Evolutionary conservation across 2,329 filamentous ascomycete species (phyloP), one percentile per base, ranked within the genome.

Genomic region (Dendryphion nanum): DNA sequence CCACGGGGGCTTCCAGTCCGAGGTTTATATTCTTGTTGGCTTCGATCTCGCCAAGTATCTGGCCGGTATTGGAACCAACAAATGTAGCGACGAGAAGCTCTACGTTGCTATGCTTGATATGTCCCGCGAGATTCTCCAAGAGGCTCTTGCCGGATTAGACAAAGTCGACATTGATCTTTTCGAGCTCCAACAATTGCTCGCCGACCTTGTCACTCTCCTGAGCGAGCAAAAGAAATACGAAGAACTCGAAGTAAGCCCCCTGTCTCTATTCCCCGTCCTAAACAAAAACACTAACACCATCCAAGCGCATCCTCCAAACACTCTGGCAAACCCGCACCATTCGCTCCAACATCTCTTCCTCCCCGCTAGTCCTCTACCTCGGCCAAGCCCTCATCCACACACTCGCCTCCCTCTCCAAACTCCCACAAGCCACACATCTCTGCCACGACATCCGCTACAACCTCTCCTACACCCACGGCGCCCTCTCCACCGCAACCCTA

Each of bases 211-310:
- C 24, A 54, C 52, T 29, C 48, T 69, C 1, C 55, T 73, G 15
- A 69, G 68, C 32, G 63, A 67, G 37, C 65, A 71, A 41, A 48
- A 66, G 35, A 67, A 72, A 42, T 70, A 70, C 52, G 48, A 60
- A 32, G 67, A 60, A 16, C 63, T 72, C 5, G 52, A 60, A 15
- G 36, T 48, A 45, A 34, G 36, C 28, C 24, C 19, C n/a, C 36
- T 7, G 13, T 33, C 31, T 30, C 21, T 4, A 16, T 26, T 26
- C 29, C 17, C 15, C 4, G 10, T 7, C 7, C 21, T 4, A 12
- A 23, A 4, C 15, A n/a, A 18, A 16, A 30, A 26, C 33, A 18
- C 46, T 49, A 44, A 49, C 35, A 6, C 30, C 28, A 8, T 24
- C 21, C 8, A 28, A 46, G 51, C 54, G 53, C 44, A 56, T 66